Evolutionary conservation across 257 asterid species (phyloP).

Genomic region (Marsdenia floribunda): DNA sequence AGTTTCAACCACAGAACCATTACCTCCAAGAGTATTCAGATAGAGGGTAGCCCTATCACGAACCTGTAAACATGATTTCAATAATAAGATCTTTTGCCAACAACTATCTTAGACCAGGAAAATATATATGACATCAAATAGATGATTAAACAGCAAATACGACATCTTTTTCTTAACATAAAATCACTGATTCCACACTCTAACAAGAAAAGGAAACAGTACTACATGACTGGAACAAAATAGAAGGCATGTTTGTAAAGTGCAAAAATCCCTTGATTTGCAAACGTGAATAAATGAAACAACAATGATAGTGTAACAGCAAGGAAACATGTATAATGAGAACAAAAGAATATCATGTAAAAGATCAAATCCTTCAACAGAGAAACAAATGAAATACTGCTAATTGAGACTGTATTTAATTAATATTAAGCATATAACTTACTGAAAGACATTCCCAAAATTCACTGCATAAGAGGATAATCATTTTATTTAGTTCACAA

Average conservation of each 20-base stretch:
- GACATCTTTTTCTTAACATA: not conserved
- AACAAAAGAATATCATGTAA: not conserved
- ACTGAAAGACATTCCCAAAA: not conserved
- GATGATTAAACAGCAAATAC: not conserved
- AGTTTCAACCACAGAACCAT: constrained; percentile 88
- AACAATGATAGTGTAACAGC: not conserved
- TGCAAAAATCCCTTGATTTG: not conserved
- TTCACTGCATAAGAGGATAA: not conserved
- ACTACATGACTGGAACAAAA: not conserved
- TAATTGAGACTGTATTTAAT: not conserved
- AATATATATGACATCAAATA: not conserved
- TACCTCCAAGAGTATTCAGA: constrained; percentile 88
- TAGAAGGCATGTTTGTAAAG: not conserved
- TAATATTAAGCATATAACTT: not conserved
- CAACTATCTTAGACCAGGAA: too few species aligned
- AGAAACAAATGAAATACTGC: not conserved
- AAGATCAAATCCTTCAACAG: not conserved
- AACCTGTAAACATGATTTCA: constrained; percentile 48
- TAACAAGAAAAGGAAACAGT: not conserved
- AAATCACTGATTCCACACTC: not conserved
- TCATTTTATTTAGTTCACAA: not conserved
- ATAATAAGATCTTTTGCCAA: not conserved
- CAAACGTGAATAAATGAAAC: not conserved
- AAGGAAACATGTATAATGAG: not conserved
- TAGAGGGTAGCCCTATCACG: constrained; percentile 99